Conservation (phyloP, 495 filamentous ascomycete species). For the Tuber melanosporum region DNA sequence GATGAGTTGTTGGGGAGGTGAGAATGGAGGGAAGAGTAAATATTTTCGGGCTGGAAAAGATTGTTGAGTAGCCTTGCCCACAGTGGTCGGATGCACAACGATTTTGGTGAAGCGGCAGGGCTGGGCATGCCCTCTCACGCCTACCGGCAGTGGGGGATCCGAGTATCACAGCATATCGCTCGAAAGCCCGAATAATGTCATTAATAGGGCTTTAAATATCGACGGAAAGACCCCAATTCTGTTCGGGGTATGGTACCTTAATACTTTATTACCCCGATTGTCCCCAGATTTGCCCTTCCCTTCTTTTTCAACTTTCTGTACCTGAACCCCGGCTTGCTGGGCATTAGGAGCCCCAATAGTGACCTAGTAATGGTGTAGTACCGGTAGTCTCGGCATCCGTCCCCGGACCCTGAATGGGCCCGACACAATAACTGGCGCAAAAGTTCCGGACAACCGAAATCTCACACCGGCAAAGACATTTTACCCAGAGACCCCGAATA, state of each 20-base stretch:
- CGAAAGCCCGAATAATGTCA: not conserved
- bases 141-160: not conserved
- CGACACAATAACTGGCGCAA: not conserved
- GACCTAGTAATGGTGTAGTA: not conserved
- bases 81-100: not conserved
- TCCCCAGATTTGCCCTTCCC: not conserved
- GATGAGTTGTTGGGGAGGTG: slow-evolving; percentile 3
- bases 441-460: not conserved
- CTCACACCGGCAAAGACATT: not conserved
- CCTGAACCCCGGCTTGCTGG: not conserved
- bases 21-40: slow-evolving; percentile 1
- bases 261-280: not conserved
- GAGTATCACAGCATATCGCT: slow-evolving; percentile 3
- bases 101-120: not conserved
- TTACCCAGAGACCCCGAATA: not conserved
- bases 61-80: not conserved
- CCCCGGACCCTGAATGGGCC: not conserved
- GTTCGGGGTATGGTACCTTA: not conserved
- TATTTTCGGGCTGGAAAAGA: slow-evolving; percentile 1
- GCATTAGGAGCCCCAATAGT: not conserved
- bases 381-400: not conserved
- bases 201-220: not conserved
- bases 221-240: not conserved
- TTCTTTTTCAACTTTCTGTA: not conserved
- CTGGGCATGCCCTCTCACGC: not conserved